A percentile compares a stretch with the other conserved stretches of the same genome.
phyloP scores from a whole-genome alignment of 768 basidiomycete genomes.

The Fistulinella prunicolor region DNA sequence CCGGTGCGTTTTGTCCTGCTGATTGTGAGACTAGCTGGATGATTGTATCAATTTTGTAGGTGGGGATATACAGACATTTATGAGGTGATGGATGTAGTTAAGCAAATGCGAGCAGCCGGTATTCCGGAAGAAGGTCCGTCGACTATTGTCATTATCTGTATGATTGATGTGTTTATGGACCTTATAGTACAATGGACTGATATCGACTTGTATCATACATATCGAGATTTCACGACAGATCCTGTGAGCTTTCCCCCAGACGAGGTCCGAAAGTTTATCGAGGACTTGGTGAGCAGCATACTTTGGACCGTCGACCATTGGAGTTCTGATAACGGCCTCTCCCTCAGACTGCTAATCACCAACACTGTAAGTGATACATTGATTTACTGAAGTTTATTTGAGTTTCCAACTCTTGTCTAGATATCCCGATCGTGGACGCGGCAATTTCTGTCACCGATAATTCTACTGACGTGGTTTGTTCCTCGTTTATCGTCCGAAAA shows the following conservation, averaged over 20 bases:
- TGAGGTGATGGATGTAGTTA: constrained; percentile 51
- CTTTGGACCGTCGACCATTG: no score
- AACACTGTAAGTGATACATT: constrained; percentile 33
- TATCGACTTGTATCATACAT: constrained; percentile 68
- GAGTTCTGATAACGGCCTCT: background rate
- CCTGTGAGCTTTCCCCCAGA: constrained; percentile 58
- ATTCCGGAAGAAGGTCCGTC: constrained; percentile 66
- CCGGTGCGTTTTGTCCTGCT: constrained; percentile 34
- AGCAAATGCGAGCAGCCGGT: constrained; percentile 58
- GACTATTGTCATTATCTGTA: background rate
- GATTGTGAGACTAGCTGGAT: background rate
- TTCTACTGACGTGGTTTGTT: constrained; percentile 56
- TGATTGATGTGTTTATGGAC: no score
- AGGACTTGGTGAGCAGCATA: constrained; percentile 55
- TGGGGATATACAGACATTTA: constrained; percentile 51
- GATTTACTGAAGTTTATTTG: background rate
- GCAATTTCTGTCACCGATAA: constrained; percentile 58
- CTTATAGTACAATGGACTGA: constrained; percentile 82
- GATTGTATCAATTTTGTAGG: background rate
- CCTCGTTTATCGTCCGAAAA: no score
- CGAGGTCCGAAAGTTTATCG: constrained; percentile 52
- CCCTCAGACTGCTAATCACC: constrained; percentile 24
- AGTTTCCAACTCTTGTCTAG: constrained; percentile 31
- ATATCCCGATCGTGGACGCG: constrained; percentile 73
- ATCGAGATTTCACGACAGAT: constrained; percentile 67